These are phyloP conservation scores for Breviolum minutum DNA, from an alignment of 73 alveolate species.

Conservation along the genomic window DNA sequence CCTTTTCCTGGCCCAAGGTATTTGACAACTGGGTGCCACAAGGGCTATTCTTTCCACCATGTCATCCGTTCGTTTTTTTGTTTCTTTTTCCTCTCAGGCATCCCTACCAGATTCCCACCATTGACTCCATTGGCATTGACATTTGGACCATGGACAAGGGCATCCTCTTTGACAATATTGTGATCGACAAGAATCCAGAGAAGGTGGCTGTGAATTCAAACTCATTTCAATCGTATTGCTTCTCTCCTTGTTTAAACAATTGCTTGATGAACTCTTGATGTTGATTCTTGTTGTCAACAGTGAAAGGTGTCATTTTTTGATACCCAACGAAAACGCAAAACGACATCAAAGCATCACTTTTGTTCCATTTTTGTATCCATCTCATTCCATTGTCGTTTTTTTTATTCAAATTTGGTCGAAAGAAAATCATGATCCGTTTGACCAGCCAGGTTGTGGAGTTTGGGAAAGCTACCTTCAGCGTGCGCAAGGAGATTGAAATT, in stretches of 20 bases:
- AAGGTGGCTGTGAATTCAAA: too few species aligned
- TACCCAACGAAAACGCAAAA: too few species aligned
- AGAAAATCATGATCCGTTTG: not conserved
- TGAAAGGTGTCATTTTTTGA: not conserved
- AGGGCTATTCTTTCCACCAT: not conserved
- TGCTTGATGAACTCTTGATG: too few species aligned
- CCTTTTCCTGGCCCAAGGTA: not conserved
- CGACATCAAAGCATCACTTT: too few species aligned
- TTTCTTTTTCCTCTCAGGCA: not conserved
- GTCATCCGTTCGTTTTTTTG: not conserved
- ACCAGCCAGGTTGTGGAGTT: constrained; percentile 58
- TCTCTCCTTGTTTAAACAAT: too few species aligned
- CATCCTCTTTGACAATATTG: constrained; percentile 89
- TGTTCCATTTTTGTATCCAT: too few species aligned
- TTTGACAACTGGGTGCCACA: too few species aligned
- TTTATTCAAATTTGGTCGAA: too few species aligned
- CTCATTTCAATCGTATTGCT: too few species aligned
- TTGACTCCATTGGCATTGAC: constrained; percentile 78
- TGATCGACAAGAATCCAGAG: constrained; percentile 54
- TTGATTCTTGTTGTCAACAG: too few species aligned
- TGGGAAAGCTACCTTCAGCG: constrained; percentile 53
- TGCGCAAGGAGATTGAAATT: constrained; percentile 57
- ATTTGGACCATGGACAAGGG: constrained; percentile 95
- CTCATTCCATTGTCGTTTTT: not conserved
- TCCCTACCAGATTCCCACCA: constrained; percentile 66